Base-by-base conservation (phyloP, 2,329 filamentous ascomycete genomes). In the Colletotrichum gloeosporioides region DNA sequence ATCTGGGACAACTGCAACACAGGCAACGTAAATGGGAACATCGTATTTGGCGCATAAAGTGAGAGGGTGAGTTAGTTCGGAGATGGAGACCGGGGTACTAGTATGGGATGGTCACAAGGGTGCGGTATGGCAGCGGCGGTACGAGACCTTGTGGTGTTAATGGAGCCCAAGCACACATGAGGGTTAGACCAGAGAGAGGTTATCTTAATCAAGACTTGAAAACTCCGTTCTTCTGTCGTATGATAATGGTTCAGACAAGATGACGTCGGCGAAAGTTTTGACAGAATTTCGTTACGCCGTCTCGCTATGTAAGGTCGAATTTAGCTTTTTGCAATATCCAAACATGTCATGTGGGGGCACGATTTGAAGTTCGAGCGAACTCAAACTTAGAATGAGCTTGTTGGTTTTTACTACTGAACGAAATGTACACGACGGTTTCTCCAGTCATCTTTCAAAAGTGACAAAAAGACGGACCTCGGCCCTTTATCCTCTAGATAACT, bases 361-460 rank as follows among this genome's bases (percentile, higher is more conserved):
- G 39, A 1, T 18, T 44, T 44, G 16, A 1, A 44, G n/a, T 2
- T 3, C 39, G 1, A 44, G 8, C 18, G 39, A 44, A 1, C 0
- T n/a, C 16, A 44, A 44, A 44, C 18, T n/a, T 1, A 10, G 18
- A 44, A n/a, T 44, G 39, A n/a, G 39, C 39, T 44, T 44, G 39
- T 44, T 10, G 39, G 39, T 6, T 44, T 44, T n/a, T 44, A 44
- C 18, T n/a, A 8, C 18, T 44, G 39, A 44, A 44, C 18, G 8
- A 36, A 36, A 36, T 36, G 34, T 5, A 36, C 34, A 15, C 12
- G 10, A 6, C 10, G 39, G 18, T n/a, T 18, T 44, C 39, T 44
- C 4, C 39, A 2, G 39, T n/a, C 18, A 44, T 44, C 39, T 2
- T 44, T 10, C 18, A 44, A n/a, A 1, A 44, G 8, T 44, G 18